phyloP scores from a whole-genome alignment of 495 filamentous ascomycete genomes.

The Schizothecium vesticola region DNA sequence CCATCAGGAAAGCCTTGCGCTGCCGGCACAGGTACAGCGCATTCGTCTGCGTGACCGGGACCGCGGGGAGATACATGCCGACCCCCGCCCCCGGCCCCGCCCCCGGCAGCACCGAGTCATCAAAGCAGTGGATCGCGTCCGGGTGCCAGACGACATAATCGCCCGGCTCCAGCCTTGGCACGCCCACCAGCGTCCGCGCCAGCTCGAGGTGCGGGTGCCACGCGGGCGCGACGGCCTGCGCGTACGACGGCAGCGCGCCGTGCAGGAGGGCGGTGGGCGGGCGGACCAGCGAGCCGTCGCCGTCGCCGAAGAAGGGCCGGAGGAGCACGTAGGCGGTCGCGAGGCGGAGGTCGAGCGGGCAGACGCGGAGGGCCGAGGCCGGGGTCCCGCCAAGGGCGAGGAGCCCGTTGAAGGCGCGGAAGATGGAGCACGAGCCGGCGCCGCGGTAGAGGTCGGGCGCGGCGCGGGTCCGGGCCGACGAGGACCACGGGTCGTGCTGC shows the following conservation, averaged over 20 bases:
- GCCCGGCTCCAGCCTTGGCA: constrained; percentile 69
- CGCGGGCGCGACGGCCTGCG: constrained; percentile 63
- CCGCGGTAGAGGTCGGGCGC: constrained; percentile 77
- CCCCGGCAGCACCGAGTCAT: background rate
- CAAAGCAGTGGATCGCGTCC: constrained; percentile 41
- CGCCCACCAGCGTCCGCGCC: constrained; percentile 60
- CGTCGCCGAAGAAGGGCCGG: constrained; percentile 69
- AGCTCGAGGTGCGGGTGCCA: constrained; percentile 76
- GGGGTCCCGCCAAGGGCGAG: constrained; percentile 59
- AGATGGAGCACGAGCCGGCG: constrained; percentile 74
- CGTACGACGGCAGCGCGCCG: constrained; percentile 68
- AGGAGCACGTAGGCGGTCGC: constrained; percentile 82
- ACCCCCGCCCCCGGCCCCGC: background rate
- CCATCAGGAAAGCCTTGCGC: constrained; percentile 58
- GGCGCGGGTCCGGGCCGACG: constrained; percentile 60
- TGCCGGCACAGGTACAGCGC: constrained; percentile 67
- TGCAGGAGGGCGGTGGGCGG: constrained; percentile 56
- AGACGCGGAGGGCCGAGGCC: constrained; percentile 57
- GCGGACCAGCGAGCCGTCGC: constrained; percentile 17
- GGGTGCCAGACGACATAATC: constrained; percentile 92
- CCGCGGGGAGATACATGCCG: constrained; percentile 70
- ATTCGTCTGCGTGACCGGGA: constrained; percentile 75
- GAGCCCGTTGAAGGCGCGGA: constrained; percentile 86
- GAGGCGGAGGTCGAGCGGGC: constrained; percentile 61
- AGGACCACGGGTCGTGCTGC: constrained; percentile 76